Conservation (phyloP, 1,139 yeast species). For the Pneumocystis carinii region DNA sequence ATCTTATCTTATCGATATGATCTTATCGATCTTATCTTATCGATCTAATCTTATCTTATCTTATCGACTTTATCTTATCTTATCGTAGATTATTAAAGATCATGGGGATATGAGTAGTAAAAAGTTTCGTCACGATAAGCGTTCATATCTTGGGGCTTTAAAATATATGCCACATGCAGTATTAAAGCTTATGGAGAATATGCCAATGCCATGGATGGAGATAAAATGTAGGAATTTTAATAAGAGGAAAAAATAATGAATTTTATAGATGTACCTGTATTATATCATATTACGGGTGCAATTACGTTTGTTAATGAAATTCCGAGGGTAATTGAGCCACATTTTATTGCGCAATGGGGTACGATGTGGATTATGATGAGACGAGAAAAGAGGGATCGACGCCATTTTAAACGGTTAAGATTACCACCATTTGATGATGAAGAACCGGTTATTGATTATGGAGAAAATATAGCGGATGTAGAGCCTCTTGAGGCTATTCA, state of each 20-base stretch:
- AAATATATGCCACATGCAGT: slow-evolving; percentile 95
- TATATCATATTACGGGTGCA: slow-evolving; percentile 41
- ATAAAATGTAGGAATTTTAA: slow-evolving; percentile 17
- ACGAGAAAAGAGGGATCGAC: slow-evolving; percentile 77
- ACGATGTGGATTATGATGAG: slow-evolving; percentile 87
- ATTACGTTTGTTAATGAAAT: slow-evolving; percentile 86
- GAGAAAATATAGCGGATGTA: slow-evolving; percentile 57
- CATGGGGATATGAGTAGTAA: slow-evolving; percentile 78
- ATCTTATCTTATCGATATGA: too few relatives aligned
- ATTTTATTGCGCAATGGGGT: slow-evolving; percentile 92
- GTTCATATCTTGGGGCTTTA: slow-evolving; percentile 78
- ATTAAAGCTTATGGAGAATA: slow-evolving; percentile 72
- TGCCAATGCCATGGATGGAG: slow-evolving; percentile 99
- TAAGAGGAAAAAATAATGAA: not conserved
- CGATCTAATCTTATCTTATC: too few relatives aligned
- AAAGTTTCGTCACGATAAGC: slow-evolving; percentile 71
- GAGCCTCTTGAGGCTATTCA: slow-evolving; percentile 60
- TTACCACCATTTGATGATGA: slow-evolving; percentile 97
- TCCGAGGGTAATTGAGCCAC: slow-evolving; percentile 85
- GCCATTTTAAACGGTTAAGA: slow-evolving; percentile 77
- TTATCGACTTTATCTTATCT: too few relatives aligned
- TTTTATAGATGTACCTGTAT: not conserved
- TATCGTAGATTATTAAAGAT: slow-evolving; percentile 34
- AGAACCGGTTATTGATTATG: slow-evolving; percentile 78
- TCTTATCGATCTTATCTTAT: too few relatives aligned